Evolutionary conservation across 495 filamentous ascomycete genomes (phyloP), one percentile per base, ranked within the genome.

Genomic region (Filosporella fistucella): DNA sequence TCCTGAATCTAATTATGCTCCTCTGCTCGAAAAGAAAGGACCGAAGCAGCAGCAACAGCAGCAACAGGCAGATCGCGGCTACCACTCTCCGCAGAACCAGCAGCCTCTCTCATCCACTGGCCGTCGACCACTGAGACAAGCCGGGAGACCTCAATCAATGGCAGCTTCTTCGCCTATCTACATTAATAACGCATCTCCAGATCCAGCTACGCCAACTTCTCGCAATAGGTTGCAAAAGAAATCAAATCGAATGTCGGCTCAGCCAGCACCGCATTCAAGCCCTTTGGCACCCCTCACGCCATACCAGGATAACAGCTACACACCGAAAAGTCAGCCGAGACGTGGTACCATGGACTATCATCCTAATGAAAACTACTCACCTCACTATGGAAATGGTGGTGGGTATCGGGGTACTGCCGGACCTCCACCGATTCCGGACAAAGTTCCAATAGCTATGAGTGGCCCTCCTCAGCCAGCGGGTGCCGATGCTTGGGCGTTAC

Each of bases 1-100:
- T 0, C 93, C 91, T 0, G 79, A 88, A 36, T 85, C 91, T 29
- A 88, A 83, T 3, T 97, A 90, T 86, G 93, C 93, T 0, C 93
- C 93, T 0, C 90, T 97, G 61, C 91, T 91, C 1, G 91, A 96
- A 56, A 72, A 74, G 20, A 93, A 89, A 63, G 76, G 72, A 29
- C 59, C 71, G 4, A 63, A 56, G 17, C 73, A 78, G 42, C 42
- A 61, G 21, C 55, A 57, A 14, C 59, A 68, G 39, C n/a, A n/a
- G n/a, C n/a, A n/a, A n/a, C 78, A 78, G 21, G 69, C 78, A 7
- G 74, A 77, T 39, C 45, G 51, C 26, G 63, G 70, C 12, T 64
- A 59, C 28, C 68, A 70, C 4, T 74, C 76, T 5, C 70, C 71
- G 4, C 65, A 71, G 3, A 25, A 13, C 7, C 24, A 16, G 24